Conservation (phyloP, 306 rosid species). For the Gynostemma pentaphyllum region DNA sequence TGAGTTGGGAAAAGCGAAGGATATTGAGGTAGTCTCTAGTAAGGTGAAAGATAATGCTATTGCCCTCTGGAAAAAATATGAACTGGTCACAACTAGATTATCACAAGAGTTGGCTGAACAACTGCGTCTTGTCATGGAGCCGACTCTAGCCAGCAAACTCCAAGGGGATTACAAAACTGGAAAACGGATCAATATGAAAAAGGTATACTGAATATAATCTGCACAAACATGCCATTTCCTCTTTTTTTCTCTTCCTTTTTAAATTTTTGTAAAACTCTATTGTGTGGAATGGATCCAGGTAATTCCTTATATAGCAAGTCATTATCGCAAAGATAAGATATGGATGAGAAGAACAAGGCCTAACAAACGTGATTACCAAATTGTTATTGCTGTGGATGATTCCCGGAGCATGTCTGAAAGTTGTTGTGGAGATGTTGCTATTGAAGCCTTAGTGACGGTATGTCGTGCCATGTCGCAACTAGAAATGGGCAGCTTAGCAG, state of each 20-base stretch:
- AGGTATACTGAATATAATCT: constrained; percentile 26
- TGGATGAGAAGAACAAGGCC: constrained; percentile 90
- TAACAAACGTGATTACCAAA: constrained; percentile 92
- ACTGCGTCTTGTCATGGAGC: constrained; percentile 85
- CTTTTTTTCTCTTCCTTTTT: too few species aligned
- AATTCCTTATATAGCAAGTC: constrained; percentile 75
- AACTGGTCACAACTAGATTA: constrained; percentile 58
- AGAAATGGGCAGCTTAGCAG: constrained; percentile 80
- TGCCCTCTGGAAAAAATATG: constrained; percentile 64
- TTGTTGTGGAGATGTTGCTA: constrained; percentile 59
- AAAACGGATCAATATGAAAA: constrained; percentile 84
- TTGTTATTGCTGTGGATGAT: constrained; percentile 90
- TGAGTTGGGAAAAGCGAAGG: constrained; percentile 58
- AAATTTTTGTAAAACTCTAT: neutral
- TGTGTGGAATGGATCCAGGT: constrained; percentile 27
- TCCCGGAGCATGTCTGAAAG: constrained; percentile 85
- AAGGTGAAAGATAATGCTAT: constrained; percentile 33
- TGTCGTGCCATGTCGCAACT: constrained; percentile 87
- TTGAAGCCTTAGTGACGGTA: constrained; percentile 81
- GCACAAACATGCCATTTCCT: neutral
- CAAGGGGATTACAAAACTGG: constrained; percentile 95
- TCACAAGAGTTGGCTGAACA: constrained; percentile 88
- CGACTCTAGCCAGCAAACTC: constrained; percentile 80
- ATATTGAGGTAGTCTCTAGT: constrained; percentile 25
- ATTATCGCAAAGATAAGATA: constrained; percentile 72